Base-by-base conservation (phyloP, 2,329 filamentous ascomycete genomes). In the Paraphaeosphaeria sporulosa region DNA sequence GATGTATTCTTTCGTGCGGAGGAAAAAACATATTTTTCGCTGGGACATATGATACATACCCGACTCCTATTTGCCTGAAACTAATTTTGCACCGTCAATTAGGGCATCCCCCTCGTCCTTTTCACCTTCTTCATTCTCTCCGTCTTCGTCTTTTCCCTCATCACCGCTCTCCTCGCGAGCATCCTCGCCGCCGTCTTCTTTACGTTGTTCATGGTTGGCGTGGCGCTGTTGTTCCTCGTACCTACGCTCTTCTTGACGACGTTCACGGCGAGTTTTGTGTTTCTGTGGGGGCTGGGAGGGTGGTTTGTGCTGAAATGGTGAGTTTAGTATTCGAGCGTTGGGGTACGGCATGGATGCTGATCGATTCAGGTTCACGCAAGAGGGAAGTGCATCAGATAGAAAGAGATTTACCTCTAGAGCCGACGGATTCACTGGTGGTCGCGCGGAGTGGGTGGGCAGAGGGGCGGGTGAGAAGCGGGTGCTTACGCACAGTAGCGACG, bases 221-320 rank as follows among this genome's bases (percentile, higher is more conserved):
- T 92, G 47, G 90, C 89, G 2, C 79, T 91, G 12, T 73, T 92
- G 50, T 73, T 94, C 43, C 83, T 95, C 17, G 78, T 92, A 0
- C 91, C 91, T 1, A 85, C 87, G 0, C 79, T 94, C 40, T 85
- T 91, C 75, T 75, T 92, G 63, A 89, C 89, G 2, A 87, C 85
- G 13, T 84, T 84, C 50, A 75, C 88, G 23, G 90, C 87, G 5
- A 78, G 88, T 0, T 83, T 89, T 61, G 77, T 90, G 62, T 94
- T 91, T 86, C 57, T 76, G 17, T 76, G 71, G 71, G 87, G 84
- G 8, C 79, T 90, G 9, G 85, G 83, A 15, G 85, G 83, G 50
- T 93, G 88, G 73, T 76, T 81, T 62, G 67, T 83, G 43, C 71
- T 83, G 40, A 78, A 78, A 53, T 81, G 78, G 78, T 68, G 50